Evolutionary conservation across 192 early-diverging fungal species (phyloP).

Genomic region (Entomortierella parvispora): DNA sequence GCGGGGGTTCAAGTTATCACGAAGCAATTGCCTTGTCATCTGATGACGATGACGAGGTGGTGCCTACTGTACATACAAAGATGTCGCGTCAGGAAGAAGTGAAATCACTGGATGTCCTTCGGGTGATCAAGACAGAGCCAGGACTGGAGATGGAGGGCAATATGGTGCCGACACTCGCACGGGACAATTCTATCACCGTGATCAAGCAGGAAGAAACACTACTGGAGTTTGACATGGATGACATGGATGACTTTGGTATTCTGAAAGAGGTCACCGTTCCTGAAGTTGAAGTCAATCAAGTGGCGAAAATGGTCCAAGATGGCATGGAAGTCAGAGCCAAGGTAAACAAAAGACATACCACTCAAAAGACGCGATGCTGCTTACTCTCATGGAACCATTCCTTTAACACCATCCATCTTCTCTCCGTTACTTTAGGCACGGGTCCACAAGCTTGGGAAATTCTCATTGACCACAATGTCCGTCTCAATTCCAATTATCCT

Average conservation of each 20-base stretch:
- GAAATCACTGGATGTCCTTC: not conserved
- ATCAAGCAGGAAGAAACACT: constrained; percentile 42
- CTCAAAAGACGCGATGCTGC: too few species aligned
- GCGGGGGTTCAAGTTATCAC: not conserved
- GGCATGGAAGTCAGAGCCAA: constrained; percentile 22
- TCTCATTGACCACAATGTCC: constrained; percentile 34
- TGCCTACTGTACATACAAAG: too few species aligned
- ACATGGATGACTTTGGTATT: constrained; percentile 32
- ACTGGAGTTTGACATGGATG: constrained; percentile 46
- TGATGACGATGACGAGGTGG: constrained; percentile 18
- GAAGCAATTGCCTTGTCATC: constrained; percentile 34
- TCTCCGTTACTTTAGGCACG: constrained; percentile 32
- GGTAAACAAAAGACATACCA: too few species aligned
- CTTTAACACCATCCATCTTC: too few species aligned
- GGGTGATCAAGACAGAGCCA: constrained; percentile 18
- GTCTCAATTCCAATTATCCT: constrained; percentile 38
- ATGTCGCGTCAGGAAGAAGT: not conserved
- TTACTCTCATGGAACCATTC: not conserved
- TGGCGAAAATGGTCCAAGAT: not conserved
- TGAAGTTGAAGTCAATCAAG: constrained; percentile 18
- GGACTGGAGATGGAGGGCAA: not conserved
- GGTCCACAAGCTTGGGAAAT: constrained; percentile 37
- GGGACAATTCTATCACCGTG: not conserved
- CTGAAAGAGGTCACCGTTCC: constrained; percentile 8
- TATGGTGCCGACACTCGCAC: not conserved